Evolutionary conservation across 306 rosid species (phyloP).

Genomic region (Dalbergia cultrata): DNA sequence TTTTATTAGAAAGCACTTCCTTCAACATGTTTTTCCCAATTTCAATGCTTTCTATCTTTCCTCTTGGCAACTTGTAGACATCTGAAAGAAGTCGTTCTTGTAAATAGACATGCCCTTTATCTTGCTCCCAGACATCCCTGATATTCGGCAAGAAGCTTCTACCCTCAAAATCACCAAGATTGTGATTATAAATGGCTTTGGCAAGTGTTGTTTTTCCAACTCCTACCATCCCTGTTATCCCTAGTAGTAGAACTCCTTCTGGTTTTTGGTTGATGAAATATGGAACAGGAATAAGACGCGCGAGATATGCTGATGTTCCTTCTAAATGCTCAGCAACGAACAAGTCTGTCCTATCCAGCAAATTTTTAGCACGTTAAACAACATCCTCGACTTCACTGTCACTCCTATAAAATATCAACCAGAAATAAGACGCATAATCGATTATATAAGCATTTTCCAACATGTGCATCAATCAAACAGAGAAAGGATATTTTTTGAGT

Average conservation of each 20-base stretch:
- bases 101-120: neutral
- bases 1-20: neutral
- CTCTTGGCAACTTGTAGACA: neutral
- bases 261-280: neutral
- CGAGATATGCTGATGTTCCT: neutral
- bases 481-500: too few relatives aligned
- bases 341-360: neutral
- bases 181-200: neutral
- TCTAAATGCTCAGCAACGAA: neutral
- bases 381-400: neutral
- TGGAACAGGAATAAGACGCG: too few relatives aligned
- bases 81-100: neutral
- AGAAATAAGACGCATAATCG: too few relatives aligned
- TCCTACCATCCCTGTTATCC: slow-evolving; percentile 41
- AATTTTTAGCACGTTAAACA: neutral
- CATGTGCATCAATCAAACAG: too few relatives aligned
- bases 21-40: neutral
- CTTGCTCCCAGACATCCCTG: slow-evolving; percentile 14
- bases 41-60: slow-evolving; percentile 4
- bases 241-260: neutral
- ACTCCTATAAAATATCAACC: too few relatives aligned
- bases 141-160: slow-evolving; percentile 8
- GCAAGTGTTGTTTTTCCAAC: slow-evolving; percentile 25
- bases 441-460: too few relatives aligned
- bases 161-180: neutral